A percentile compares a stretch with the other conserved stretches of the same genome.
Conservation (phyloP, 176 grass and related monocot genomes). For the Carex littledalei region DNA sequence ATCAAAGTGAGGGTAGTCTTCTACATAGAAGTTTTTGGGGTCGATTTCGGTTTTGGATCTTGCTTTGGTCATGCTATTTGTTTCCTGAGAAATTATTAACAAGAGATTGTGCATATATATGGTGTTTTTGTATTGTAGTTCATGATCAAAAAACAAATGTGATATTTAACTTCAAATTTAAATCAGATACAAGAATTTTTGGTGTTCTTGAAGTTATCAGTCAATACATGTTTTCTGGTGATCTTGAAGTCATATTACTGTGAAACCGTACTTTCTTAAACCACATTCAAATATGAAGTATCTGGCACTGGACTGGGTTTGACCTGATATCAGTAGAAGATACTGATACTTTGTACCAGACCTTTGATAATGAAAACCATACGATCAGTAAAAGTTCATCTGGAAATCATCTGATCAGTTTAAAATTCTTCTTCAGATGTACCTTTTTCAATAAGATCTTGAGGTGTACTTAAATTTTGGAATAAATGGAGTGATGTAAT, state of each 20-base stretch:
- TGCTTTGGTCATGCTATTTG: neutral
- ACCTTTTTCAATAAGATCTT: neutral
- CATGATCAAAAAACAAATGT: neutral
- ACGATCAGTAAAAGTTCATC: neutral
- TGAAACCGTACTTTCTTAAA: neutral
- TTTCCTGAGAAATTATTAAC: conserved; percentile 40
- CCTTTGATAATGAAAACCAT: neutral
- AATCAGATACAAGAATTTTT: too few species aligned
- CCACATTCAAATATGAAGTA: neutral
- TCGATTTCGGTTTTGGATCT: conserved; percentile 4
- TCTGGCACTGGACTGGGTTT: neutral
- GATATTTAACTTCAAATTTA: too few species aligned
- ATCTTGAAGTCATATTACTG: too few species aligned
- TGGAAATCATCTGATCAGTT: neutral
- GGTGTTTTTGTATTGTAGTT: neutral
- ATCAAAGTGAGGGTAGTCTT: conserved; percentile 54
- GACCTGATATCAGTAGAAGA: neutral
- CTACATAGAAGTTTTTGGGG: conserved; percentile 22
- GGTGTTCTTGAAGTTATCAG: too few species aligned
- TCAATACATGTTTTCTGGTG: neutral
- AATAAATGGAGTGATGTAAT: neutral
- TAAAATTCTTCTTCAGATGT: neutral
- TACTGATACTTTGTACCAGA: neutral
- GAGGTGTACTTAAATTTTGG: neutral
- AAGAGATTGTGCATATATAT: neutral